Evolutionary conservation across 78 protist species (phyloP).

Genomic region (Anaeramoeba ignava): DNA sequence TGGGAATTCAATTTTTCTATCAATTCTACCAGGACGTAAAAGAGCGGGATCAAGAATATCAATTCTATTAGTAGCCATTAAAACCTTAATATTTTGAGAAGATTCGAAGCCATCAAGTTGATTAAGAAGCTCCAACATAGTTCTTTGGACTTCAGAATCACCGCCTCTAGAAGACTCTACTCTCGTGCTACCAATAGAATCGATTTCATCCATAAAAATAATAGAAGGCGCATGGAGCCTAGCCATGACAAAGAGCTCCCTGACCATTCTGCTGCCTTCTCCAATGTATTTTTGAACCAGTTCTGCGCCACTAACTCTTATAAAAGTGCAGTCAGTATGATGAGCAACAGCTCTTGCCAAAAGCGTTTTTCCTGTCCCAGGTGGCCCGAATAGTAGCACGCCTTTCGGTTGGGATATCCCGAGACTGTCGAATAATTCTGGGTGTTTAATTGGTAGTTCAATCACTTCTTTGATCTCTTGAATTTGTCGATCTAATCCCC

Average conservation of each 20-base stretch:
- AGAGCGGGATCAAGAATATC: constrained; percentile 98
- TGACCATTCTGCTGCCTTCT: constrained; percentile 97
- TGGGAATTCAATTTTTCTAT: constrained; percentile 97
- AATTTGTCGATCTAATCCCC: constrained; percentile 97
- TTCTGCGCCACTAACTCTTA: constrained; percentile 96
- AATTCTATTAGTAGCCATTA: constrained; percentile 99
- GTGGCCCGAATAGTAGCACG: constrained; percentile 57
- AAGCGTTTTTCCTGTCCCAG: constrained; percentile 98
- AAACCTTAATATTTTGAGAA: constrained; percentile 24
- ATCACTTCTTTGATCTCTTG: constrained; percentile 94
- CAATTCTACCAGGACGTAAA: constrained; percentile 96
- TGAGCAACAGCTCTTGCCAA: constrained; percentile 99
- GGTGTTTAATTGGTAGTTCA: constrained; percentile 99
- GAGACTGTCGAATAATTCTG: constrained; percentile 94
- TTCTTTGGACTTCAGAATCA: constrained; percentile 78
- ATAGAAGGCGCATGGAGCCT: constrained; percentile 93
- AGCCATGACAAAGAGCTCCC: constrained; percentile 99
- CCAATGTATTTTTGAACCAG: constrained; percentile 99
- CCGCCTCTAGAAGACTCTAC: constrained; percentile 26
- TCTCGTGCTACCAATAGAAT: constrained; percentile 76
- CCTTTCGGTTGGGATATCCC: constrained; percentile 95
- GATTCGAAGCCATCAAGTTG: background rate
- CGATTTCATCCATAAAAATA: constrained; percentile 99
- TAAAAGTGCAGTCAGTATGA: constrained; percentile 97
- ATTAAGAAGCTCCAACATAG: constrained; percentile 52